Evolutionary conservation across 495 filamentous ascomycete species (phyloP).

Genomic region (Talaromyces ruber): DNA sequence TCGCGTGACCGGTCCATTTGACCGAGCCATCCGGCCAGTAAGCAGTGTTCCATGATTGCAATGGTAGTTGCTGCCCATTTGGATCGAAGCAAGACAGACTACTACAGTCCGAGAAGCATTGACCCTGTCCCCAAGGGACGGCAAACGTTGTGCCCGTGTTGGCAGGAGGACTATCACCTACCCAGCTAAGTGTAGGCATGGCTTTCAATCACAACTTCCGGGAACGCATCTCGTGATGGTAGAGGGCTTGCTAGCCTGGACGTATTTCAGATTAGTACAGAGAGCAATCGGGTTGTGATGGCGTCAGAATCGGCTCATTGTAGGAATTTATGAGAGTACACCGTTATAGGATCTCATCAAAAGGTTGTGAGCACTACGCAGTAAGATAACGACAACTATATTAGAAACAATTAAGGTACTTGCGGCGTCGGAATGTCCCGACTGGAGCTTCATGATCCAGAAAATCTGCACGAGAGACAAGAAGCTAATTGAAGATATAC

Average conservation of each 20-base stretch:
- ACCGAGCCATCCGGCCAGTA: slow-evolving; percentile 38
- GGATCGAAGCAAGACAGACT: slow-evolving; percentile 18
- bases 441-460: background rate
- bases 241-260: background rate
- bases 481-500: background rate
- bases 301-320: background rate
- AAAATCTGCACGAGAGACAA: background rate
- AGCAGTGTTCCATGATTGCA: slow-evolving; percentile 34
- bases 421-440: background rate
- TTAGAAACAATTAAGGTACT: background rate
- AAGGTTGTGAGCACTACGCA: background rate
- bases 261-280: background rate
- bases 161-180: slow-evolving; percentile 23
- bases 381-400: background rate
- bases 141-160: slow-evolving; percentile 30
- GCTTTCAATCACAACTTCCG: background rate
- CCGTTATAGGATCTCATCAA: background rate
- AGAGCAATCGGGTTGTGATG: background rate
- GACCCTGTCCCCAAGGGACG: slow-evolving; percentile 32
- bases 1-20: slow-evolving; percentile 39
- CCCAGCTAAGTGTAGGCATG: slow-evolving; percentile 21
- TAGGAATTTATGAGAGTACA: background rate
- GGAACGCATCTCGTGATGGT: background rate
- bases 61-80: slow-evolving; percentile 12
- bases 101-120: slow-evolving; percentile 20